phyloP scores from a whole-genome alignment of 768 basidiomycete species.

The Podaxis sp. region DNA sequence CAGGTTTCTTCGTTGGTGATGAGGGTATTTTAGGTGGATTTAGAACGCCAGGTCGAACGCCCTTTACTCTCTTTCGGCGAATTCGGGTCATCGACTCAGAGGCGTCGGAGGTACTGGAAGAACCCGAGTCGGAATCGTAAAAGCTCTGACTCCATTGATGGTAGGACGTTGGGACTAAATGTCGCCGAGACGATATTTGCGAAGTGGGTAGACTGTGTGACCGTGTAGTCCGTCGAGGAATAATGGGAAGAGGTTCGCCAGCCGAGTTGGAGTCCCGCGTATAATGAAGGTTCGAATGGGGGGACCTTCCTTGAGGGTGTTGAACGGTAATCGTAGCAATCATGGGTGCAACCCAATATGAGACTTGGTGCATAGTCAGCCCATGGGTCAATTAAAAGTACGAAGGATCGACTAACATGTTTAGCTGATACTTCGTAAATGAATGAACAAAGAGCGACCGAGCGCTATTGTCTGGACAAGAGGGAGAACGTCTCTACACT shows the following conservation, averaged over 20 bases:
- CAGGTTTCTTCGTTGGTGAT: not conserved
- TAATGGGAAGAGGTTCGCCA: conserved; percentile 57
- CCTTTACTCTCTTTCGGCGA: conserved; percentile 21
- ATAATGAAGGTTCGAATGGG: conserved; percentile 29
- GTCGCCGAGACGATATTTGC: conserved; percentile 19
- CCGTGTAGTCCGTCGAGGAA: conserved; percentile 51
- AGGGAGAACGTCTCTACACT: not conserved
- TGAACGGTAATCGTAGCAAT: conserved; percentile 41
- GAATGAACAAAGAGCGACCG: not conserved
- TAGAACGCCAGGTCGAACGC: conserved; percentile 1
- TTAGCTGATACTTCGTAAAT: not conserved
- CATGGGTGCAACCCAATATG: conserved; percentile 26
- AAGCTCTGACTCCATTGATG: not conserved
- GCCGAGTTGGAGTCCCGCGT: conserved; percentile 51
- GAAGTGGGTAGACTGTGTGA: conserved; percentile 21
- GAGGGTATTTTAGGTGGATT: conserved; percentile 6
- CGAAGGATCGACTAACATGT: not conserved
- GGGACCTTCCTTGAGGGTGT: conserved; percentile 31
- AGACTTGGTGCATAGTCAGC: conserved; percentile 12
- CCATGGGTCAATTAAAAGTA: conserved; percentile 12
- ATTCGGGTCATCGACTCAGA: conserved; percentile 1
- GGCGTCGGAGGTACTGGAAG: not conserved
- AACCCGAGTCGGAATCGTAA: conserved; percentile 10
- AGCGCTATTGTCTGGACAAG: not conserved
- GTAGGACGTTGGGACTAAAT: not conserved